Base-by-base conservation (phyloP, 164 flowering plant genomes). In the Brasenia schreberi region DNA sequence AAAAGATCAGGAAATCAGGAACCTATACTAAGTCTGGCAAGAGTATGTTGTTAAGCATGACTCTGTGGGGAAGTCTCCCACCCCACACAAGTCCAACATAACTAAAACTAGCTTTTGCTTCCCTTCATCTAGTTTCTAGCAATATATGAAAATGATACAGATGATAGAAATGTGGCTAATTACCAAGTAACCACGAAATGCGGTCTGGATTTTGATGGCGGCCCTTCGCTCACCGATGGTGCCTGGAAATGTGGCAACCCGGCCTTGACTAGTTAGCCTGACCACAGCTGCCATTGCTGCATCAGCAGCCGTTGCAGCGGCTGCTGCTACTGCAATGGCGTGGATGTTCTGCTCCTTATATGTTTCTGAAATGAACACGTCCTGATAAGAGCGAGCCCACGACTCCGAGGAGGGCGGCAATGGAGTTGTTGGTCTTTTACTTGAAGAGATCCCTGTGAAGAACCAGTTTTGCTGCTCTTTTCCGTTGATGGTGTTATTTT, bases 121-220 rank as follows among this genome's bases (percentile, higher is more conserved):
- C 39, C 39, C 39, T 33, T 33, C 39, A 33, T 33, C 39, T 33
- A 33, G 4, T 33, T 33, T 33, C 39, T 33, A 33, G 39, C 39
- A 33, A 33, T 33, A 49, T 49, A 49, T 49, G 9, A 49, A 33
- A 49, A 49, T 49, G 56, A 14, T 14, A 49, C 56, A 6, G 56
- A 49, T 49, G 10, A 49, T 5, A 49, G 16, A 49, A 49, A 49
- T 5, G 5, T 49, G 2, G 16, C 56, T 49, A 14, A 9, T 49
- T 49, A 92, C 97, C 90, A 92, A 78, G 67, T 87, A 92, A 60
- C 85, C 96, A 63, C 97, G 80, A 73, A 92, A 92, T 2, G 85
- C 85, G 0, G 92, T 75, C 73, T 92, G 97, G 43, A 92, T 86
- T 67, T 56, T 79, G 17, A 92, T 77, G 17, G 96, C 87, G 6